phyloP scores from a whole-genome alignment of 176 grass and related monocot genomes.

The Ensete ventricosum region DNA sequence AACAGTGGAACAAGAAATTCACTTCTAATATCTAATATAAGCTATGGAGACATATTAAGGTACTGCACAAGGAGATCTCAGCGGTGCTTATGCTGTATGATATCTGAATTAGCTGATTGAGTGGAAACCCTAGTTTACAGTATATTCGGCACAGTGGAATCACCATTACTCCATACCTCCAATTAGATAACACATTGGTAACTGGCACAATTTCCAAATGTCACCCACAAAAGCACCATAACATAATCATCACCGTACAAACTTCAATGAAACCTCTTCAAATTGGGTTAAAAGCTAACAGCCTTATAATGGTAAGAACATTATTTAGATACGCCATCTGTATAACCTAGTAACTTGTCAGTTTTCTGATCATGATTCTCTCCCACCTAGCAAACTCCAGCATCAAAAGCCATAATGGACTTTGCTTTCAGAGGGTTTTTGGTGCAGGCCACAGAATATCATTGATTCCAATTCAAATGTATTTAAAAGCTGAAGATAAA shows the following conservation, averaged over 20 bases:
- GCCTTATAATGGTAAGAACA: not conserved
- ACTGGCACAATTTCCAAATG: not conserved
- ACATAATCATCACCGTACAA: not conserved
- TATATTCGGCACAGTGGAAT: too few species aligned
- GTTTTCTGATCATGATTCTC: not conserved
- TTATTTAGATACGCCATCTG: not conserved
- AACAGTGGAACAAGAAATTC: not conserved
- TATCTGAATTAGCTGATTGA: too few species aligned
- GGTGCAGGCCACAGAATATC: not conserved
- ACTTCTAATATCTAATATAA: too few species aligned
- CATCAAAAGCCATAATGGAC: not conserved
- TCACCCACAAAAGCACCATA: too few species aligned
- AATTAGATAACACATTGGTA: not conserved
- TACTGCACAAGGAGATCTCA: too few species aligned
- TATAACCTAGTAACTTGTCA: too few species aligned
- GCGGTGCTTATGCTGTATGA: too few species aligned
- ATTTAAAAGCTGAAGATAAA: slow-evolving; percentile 8
- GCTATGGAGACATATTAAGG: too few species aligned
- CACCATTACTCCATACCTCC: not conserved
- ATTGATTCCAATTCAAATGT: not conserved
- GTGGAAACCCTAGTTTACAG: too few species aligned
- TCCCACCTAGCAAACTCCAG: not conserved
- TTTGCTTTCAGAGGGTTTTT: not conserved
- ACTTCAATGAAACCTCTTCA: not conserved
- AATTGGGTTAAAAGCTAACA: not conserved